These are phyloP conservation scores for Aspergillus olivimuriae DNA, from an alignment of 495 filamentous ascomycete species.

Conservation along the genomic window DNA sequence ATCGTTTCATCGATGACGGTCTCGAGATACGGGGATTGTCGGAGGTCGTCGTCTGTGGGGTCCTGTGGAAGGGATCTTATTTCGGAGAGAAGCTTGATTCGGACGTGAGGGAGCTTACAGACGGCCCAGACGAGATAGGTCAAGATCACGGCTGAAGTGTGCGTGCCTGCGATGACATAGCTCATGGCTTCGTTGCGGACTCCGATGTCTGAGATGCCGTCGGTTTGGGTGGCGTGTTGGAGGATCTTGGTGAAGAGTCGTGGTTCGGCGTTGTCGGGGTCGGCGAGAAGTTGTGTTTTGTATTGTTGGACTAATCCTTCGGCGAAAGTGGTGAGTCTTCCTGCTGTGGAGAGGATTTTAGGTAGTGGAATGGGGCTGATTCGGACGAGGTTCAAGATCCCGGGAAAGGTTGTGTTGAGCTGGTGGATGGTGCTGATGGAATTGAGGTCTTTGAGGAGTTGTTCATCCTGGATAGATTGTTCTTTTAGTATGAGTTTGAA, in stretches of 20 bases:
- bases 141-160: conserved; percentile 42
- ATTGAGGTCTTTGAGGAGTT: no score
- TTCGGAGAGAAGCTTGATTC: conserved; percentile 35
- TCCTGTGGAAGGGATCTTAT: conserved; percentile 26
- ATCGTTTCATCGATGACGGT: conserved; percentile 42
- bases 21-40: conserved; percentile 34
- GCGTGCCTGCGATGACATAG: conserved; percentile 41
- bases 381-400: no score
- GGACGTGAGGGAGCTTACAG: conserved; percentile 22
- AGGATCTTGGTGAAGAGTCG: no score
- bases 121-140: conserved; percentile 38
- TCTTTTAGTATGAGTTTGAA: neutral
- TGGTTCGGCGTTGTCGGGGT: neutral
- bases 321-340: no score
- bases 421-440: no score
- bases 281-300: no score
- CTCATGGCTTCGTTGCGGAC: conserved; percentile 16
- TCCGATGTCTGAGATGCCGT: conserved; percentile 23
- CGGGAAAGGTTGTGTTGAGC: no score
- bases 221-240: no score
- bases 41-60: conserved; percentile 29
- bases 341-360: no score
- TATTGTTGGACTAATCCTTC: no score
- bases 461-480: no score
- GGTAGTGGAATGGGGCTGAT: no score